A percentile compares a stretch with the other conserved stretches of the same genome.
Conservation (phyloP, 2,329 filamentous ascomycete genomes). For the Aplosporella prunicola region DNA sequence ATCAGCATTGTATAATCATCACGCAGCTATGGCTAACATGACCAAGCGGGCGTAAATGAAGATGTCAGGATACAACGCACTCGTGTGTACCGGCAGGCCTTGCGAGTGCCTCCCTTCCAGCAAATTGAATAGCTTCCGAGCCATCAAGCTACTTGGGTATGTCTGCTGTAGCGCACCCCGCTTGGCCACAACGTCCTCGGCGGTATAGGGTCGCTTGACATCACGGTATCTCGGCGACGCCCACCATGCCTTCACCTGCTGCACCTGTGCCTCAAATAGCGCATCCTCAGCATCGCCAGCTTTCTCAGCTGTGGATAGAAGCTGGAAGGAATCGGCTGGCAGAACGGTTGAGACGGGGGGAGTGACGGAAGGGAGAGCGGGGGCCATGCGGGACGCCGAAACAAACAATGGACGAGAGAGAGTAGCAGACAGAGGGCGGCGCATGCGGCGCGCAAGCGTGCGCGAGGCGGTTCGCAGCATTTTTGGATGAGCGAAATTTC, state of each 20-base stretch:
- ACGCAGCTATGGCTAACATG: background rate
- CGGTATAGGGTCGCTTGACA: conserved; percentile 85
- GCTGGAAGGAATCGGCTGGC: conserved; percentile 72
- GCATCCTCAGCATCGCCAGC: conserved; percentile 72
- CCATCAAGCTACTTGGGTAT: conserved; percentile 92
- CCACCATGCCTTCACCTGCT: conserved; percentile 89
- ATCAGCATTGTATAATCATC: conserved; percentile 2
- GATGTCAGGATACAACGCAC: conserved; percentile 41
- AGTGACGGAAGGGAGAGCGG: conserved; percentile 43
- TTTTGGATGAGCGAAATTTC: background rate
- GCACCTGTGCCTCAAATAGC: conserved; percentile 72
- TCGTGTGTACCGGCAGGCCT: conserved; percentile 86
- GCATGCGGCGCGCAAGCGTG: conserved; percentile 27
- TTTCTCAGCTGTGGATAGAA: conserved; percentile 70
- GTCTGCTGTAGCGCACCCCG: conserved; percentile 76
- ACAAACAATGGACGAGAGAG: conserved; percentile 31
- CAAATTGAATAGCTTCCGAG: conserved; percentile 85
- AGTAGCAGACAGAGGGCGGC: conserved; percentile 18
- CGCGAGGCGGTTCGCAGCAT: conserved; percentile 31
- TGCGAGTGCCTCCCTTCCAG: conserved; percentile 67
- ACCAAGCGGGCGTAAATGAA: conserved; percentile 1
- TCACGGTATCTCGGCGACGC: conserved; percentile 70
- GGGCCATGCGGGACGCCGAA: conserved; percentile 43
- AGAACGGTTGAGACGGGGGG: conserved; percentile 53
- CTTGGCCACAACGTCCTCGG: conserved; percentile 87